These are phyloP conservation scores for Calonectria fujianensis DNA, from an alignment of 2,329 filamentous ascomycete genomes.

Conservation along the genomic window DNA sequence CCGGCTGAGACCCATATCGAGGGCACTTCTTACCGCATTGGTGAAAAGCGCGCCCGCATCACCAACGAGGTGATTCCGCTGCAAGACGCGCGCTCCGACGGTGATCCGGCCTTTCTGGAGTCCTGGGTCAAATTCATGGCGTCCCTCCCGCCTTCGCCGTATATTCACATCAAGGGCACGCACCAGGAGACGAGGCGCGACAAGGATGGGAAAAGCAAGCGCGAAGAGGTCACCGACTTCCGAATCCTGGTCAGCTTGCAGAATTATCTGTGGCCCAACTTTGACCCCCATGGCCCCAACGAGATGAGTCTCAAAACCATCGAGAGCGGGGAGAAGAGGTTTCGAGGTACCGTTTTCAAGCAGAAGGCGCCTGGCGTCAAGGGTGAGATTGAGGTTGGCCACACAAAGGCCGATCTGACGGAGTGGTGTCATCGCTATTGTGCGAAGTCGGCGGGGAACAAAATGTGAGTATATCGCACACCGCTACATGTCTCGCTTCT, in stretches of 20 bases:
- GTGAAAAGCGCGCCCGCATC: slow-evolving; percentile 45
- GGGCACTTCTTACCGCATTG: slow-evolving; percentile 38
- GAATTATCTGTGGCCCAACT: slow-evolving; percentile 51
- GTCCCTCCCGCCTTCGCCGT: slow-evolving; percentile 43
- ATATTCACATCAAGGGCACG: slow-evolving; percentile 45
- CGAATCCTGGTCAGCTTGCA: slow-evolving; percentile 47
- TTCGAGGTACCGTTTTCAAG: slow-evolving; percentile 48
- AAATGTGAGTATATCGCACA: slow-evolving; percentile 41
- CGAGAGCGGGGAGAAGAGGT: slow-evolving; percentile 48
- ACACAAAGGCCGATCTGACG: slow-evolving; percentile 43
- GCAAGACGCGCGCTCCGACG: slow-evolving; percentile 44
- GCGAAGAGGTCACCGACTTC: slow-evolving; percentile 46
- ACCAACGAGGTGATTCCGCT: slow-evolving; percentile 42
- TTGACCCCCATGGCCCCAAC: not conserved
- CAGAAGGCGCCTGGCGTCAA: slow-evolving; percentile 43
- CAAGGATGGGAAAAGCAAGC: slow-evolving; percentile 44
- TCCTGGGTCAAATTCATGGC: slow-evolving; percentile 45
- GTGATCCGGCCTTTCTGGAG: slow-evolving; percentile 39
- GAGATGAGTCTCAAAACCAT: slow-evolving; percentile 40
- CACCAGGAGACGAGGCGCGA: slow-evolving; percentile 44
- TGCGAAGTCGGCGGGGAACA: slow-evolving; percentile 41
- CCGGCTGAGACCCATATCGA: slow-evolving; percentile 38
- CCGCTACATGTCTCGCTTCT: fast-evolving
- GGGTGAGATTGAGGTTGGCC: slow-evolving; percentile 46
- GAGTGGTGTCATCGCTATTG: slow-evolving; percentile 52